Conservation (phyloP, 2,329 filamentous ascomycete species). For the Talaromyces piceae region DNA sequence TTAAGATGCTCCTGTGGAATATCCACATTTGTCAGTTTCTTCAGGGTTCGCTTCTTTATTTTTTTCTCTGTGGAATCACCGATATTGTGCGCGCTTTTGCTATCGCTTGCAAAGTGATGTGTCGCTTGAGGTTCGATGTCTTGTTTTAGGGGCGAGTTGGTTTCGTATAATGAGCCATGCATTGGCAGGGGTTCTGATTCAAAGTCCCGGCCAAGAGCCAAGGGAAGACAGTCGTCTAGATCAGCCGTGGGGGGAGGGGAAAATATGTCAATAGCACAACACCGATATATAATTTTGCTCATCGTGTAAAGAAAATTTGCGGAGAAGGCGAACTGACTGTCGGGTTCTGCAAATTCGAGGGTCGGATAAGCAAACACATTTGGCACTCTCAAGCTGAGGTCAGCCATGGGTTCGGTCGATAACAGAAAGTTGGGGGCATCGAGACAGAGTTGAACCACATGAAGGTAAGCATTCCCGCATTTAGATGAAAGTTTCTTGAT, state of each 20-base stretch:
- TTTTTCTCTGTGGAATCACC: constrained; percentile 22
- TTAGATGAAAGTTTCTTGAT: constrained; percentile 55
- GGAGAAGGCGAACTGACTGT: constrained; percentile 36
- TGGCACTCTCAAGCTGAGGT: constrained; percentile 33
- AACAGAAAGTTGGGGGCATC: constrained; percentile 47
- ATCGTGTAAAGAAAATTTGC: constrained; percentile 40
- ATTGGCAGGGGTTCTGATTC: constrained; percentile 16
- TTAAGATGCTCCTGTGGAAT: constrained; percentile 50
- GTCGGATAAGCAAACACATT: constrained; percentile 37
- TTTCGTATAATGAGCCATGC: constrained; percentile 11
- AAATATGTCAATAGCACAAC: constrained; percentile 36
- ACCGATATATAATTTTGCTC: constrained; percentile 36
- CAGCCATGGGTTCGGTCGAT: constrained; percentile 35
- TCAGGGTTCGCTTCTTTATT: constrained; percentile 33
- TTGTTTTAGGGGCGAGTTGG: constrained; percentile 12
- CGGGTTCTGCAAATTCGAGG: constrained; percentile 33
- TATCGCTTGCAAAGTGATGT: constrained; percentile 14
- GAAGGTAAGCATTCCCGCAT: constrained; percentile 57
- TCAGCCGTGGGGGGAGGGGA: constrained; percentile 33
- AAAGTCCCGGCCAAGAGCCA: constrained; percentile 30
- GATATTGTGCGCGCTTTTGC: constrained; percentile 15
- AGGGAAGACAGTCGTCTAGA: constrained; percentile 35
- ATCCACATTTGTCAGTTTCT: constrained; percentile 42
- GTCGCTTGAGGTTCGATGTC: constrained; percentile 10
- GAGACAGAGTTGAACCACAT: constrained; percentile 55